Percentiles rank a stretch among this genome's conserved stretches.
phyloP scores from a whole-genome alignment of 306 rosid species.

The Inga oerstediana region DNA sequence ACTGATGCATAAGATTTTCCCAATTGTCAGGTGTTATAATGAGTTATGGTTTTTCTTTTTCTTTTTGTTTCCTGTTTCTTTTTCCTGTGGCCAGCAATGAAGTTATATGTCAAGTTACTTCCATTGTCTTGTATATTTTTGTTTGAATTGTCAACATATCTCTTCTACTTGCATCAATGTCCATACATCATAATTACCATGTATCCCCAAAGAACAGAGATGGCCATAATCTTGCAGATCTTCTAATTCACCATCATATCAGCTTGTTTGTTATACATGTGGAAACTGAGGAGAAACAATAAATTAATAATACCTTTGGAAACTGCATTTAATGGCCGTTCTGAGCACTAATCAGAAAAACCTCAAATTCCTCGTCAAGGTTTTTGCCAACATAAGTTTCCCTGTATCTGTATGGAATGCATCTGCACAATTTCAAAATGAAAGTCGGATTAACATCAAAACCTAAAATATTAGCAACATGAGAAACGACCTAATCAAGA shows the following conservation, averaged over 20 bases:
- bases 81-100: neutral
- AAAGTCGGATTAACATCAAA: no score
- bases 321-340: constrained; percentile 82
- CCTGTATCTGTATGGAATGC: constrained; percentile 46
- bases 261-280: neutral
- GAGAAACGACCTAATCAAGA: no score
- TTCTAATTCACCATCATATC: neutral
- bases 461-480: no score
- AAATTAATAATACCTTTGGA: constrained; percentile 66
- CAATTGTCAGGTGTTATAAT: neutral
- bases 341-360: constrained; percentile 87
- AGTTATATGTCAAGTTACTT: neutral
- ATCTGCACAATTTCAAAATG: no score
- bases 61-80: no score
- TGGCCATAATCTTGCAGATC: neutral
- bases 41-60: neutral
- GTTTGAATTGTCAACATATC: neutral
- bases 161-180: neutral
- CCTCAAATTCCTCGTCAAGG: constrained; percentile 59
- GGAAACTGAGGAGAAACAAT: neutral
- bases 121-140: neutral
- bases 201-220: neutral
- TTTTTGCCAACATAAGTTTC: constrained; percentile 36
- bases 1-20: neutral
- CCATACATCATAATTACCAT: neutral